Evolutionary conservation across 306 rosid species (phyloP).

Genomic region (Cucumis sativus): Cucumber_9930_V3 NC_026660.2:4304501-4305000

Average conservation of each 20-base stretch:
- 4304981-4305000: slow-evolving; percentile 66
- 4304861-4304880: slow-evolving; percentile 61
- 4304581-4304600: not conserved
- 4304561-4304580: not conserved
- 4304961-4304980: slow-evolving; percentile 51
- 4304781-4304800: not conserved
- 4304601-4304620: not conserved
- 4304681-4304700: not conserved
- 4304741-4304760: not conserved
- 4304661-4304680: not conserved
- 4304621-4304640: not conserved
- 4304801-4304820: slow-evolving; percentile 68
- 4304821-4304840: slow-evolving; percentile 90
- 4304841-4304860: slow-evolving; percentile 75
- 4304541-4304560: not conserved
- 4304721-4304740: not conserved
- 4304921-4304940: slow-evolving; percentile 65
- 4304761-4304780: not conserved
- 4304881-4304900: slow-evolving; percentile 57
- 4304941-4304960: slow-evolving; percentile 60
- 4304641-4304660: not conserved
- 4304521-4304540: not conserved
- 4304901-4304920: slow-evolving; percentile 76
- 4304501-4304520: not conserved
- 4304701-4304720: not conserved